Base-by-base conservation (phyloP, 139 green algal species). In the Edaphochlamys debaryana region DNA sequence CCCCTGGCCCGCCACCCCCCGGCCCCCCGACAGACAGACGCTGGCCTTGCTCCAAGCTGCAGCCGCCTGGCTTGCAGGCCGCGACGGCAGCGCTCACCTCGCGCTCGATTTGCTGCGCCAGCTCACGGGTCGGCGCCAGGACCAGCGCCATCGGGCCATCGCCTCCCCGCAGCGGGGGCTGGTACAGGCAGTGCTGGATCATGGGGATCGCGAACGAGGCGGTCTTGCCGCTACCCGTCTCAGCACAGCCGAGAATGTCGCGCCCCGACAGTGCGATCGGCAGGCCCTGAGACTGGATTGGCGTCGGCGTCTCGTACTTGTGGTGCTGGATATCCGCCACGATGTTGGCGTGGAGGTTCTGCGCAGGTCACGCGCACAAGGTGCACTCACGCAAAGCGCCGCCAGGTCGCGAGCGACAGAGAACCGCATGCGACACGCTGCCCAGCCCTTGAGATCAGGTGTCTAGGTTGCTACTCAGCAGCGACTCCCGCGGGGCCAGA, bases 101-200 rank as follows among this genome's bases (percentile, higher is more conserved):
- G 86, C 98, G 98, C 90, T 99, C 97, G 60, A 99, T 99, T 91
- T 99, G 98, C 93, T 99, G 98, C 29, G 97, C 97, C 79, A 99
- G 91, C 94, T 99, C 98, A 36, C 98, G 94, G 13, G 98, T 99
- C 27, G 98, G 98, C 1, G 98, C 98, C 42, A 99, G 94, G 56
- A 99, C 98, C n/a, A 99, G 93, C 9, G 94, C 97, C 89, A 97
- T 90, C n/a, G 95, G 95, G 0, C 95, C 95, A 56, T 98, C 95
- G 2, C 95, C 95, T 4, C 86, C 86, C n/a, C 87, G 62, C 63
- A 96, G 41, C 11, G 87, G 74, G 4, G 79, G 69, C 87, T 96
- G 92, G 36, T 92, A 56, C 56, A 97, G 77, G 84, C 93, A 96
- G 78, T 97, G 94, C 88, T 97, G 94, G 20, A 98, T 95, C 94